Evolutionary conservation across 2,329 filamentous ascomycete genomes (phyloP).

Genomic region (Colletotrichum sp.): DNA sequence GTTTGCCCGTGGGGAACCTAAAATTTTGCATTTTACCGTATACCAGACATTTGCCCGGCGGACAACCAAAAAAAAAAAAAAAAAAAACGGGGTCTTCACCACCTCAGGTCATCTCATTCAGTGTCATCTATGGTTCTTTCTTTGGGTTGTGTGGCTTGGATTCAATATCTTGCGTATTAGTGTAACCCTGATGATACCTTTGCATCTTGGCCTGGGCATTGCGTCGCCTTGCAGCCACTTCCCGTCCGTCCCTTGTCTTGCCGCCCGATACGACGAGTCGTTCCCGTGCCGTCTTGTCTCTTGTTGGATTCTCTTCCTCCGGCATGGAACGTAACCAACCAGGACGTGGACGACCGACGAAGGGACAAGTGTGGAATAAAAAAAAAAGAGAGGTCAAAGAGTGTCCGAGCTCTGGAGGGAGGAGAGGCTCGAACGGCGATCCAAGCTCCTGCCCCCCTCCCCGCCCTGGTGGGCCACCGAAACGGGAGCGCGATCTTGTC

Average conservation of each 20-base stretch:
- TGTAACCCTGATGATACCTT: constrained; percentile 14
- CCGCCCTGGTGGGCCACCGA: not conserved
- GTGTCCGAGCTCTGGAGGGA: constrained; percentile 5
- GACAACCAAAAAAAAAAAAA: not conserved
- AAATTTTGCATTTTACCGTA: not conserved
- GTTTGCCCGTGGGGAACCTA: not conserved
- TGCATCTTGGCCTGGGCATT: not conserved
- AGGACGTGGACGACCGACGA: not conserved
- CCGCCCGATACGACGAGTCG: constrained; percentile 1
- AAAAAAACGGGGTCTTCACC: not conserved
- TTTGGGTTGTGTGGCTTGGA: not conserved
- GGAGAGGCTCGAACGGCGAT: constrained; percentile 12
- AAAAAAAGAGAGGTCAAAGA: constrained; percentile 11
- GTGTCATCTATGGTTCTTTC: not conserved
- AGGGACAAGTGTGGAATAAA: not conserved
- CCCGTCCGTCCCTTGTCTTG: not conserved
- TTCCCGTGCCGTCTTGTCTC: not conserved
- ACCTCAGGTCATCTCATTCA: not conserved
- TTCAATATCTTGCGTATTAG: not conserved
- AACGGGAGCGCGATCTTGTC: not conserved
- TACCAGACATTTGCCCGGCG: constrained; percentile 1
- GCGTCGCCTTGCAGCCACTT: constrained; percentile 11
- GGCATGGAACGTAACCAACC: not conserved
- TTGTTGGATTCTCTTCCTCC: not conserved
- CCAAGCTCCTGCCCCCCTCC: not conserved